Base-by-base conservation (phyloP, 2,329 filamentous ascomycete species). In the Talaromyces islandicus region DNA sequence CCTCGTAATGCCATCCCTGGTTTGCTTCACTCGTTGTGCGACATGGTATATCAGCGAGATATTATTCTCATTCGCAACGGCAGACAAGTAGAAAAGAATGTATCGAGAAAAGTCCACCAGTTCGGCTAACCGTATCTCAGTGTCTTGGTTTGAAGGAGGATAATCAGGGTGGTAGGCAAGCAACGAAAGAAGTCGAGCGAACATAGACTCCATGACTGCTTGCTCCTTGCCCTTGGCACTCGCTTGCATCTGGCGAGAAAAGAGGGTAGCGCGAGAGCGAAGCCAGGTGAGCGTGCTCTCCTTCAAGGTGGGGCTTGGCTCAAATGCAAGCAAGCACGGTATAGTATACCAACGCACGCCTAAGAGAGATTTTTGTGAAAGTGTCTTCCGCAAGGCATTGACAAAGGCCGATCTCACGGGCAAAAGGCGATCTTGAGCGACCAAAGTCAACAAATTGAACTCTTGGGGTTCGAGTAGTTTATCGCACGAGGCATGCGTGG, bases 121-220 rank as follows among this genome's bases (percentile, higher is more conserved):
- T 2, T 86, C 75, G 6, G 85, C 82, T 1, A 81, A 73, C 62
- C 84, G 86, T 66, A 72, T 76, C 3, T 70, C 66, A 51, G 74
- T 68, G 10, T 73, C 72, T 19, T 73, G 52, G 24, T 72, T 69
- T 14, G 72, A 68, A 5, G 74, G 69, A 17, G 77, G 77, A 60
- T 93, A 97, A 73, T 99, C 94, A 1, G 92, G 92, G 72, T 99
- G 94, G 71, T 97, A 93, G 5, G 93, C 92, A 50, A 99, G 82
- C 50, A 99, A 78, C 54, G 92, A 94, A 57, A 99, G 81, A 35
- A 97, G 83, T 9, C 94, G 86, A 27, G 90, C 86, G 71, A 97
- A 89, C 12, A 88, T 83, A 24, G 87, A 84, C 74, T 97, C 93
- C 78, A 99, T 85, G 7, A 89, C 82, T 10, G 82, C 85, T 58